A percentile compares a stretch with the other conserved stretches of the same genome.
Evolutionary conservation across 2,329 filamentous ascomycete genomes (phyloP).

Genomic region (Amauroascus verrucosus): DNA sequence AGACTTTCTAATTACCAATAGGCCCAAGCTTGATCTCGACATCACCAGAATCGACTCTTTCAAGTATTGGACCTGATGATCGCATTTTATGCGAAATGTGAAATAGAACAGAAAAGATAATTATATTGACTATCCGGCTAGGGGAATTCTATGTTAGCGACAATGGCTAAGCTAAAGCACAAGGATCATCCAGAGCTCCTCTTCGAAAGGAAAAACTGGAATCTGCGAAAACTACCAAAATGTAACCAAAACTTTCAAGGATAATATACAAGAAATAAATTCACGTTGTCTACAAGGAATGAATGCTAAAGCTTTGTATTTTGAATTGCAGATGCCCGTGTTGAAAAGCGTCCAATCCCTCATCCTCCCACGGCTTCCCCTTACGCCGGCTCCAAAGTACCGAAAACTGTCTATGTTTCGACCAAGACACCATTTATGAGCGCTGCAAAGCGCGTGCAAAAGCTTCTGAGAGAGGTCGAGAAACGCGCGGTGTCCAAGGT

Average conservation of each 20-base stretch:
- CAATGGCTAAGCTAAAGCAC: slow-evolving; percentile 11
- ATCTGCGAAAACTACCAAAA: slow-evolving; percentile 30
- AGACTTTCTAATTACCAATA: not conserved
- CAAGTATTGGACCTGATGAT: too few species aligned
- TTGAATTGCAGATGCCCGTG: slow-evolving; percentile 32
- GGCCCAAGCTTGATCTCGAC: not conserved
- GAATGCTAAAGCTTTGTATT: slow-evolving; percentile 1
- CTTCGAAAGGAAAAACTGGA: slow-evolving; percentile 33
- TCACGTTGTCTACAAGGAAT: not conserved
- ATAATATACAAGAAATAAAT: not conserved
- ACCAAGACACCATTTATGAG: slow-evolving; percentile 48
- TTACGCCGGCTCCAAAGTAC: slow-evolving; percentile 39
- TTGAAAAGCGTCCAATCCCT: slow-evolving; percentile 50
- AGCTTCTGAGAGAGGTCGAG: slow-evolving; percentile 44
- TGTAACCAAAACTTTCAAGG: slow-evolving; percentile 19
- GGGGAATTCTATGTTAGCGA: not conserved
- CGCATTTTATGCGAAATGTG: not conserved
- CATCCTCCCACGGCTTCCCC: slow-evolving; percentile 46
- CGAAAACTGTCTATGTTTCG: slow-evolving; percentile 50
- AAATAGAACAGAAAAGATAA: not conserved
- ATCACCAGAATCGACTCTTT: too few species aligned
- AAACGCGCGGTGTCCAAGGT: slow-evolving; percentile 42
- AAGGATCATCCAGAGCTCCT: slow-evolving; percentile 21
- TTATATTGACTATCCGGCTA: not conserved
- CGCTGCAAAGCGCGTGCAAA: slow-evolving; percentile 49